Conservation (phyloP, 495 filamentous ascomycete species). For the Penicillium riverlandense region DNA sequence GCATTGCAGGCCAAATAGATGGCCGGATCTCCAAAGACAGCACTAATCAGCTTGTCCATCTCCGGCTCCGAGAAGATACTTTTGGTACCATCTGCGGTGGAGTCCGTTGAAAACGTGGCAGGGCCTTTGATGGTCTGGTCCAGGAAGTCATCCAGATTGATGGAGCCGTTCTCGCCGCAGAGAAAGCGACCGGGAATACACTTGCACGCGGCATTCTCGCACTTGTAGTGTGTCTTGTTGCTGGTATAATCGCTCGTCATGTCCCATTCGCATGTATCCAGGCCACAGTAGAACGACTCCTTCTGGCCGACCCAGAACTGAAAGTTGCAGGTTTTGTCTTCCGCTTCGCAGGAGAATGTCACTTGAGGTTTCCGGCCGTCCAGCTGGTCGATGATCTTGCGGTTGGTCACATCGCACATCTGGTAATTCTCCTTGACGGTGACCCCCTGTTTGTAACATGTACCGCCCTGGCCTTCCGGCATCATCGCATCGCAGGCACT, state of each 20-base stretch:
- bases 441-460: conserved; percentile 86
- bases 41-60: conserved; percentile 82
- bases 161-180: conserved; percentile 82
- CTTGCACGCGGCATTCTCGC: conserved; percentile 74
- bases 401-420: conserved; percentile 96
- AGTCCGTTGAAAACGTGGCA: conserved; percentile 69
- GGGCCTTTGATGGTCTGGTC: conserved; percentile 74
- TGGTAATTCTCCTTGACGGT: conserved; percentile 92
- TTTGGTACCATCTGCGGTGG: conserved; percentile 58
- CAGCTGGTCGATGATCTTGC: conserved; percentile 81
- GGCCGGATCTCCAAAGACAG: conserved; percentile 82
- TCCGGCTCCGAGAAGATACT: conserved; percentile 71
- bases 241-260: conserved; percentile 57
- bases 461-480: conserved; percentile 67
- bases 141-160: conserved; percentile 89
- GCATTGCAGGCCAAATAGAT: conserved; percentile 76
- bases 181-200: conserved; percentile 90
- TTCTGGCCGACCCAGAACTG: conserved; percentile 94
- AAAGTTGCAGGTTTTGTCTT: conserved; percentile 73
- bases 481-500: conserved; percentile 79
- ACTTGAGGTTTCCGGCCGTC: conserved; percentile 80
- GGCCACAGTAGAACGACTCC: conserved; percentile 93
- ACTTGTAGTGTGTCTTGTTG: conserved; percentile 79
- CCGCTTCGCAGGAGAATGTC: conserved; percentile 84
- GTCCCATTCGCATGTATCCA: conserved; percentile 72